Evolutionary conservation across 352 stramenopile genomes (phyloP).

Genomic region (Phytophthora brassicae): DNA sequence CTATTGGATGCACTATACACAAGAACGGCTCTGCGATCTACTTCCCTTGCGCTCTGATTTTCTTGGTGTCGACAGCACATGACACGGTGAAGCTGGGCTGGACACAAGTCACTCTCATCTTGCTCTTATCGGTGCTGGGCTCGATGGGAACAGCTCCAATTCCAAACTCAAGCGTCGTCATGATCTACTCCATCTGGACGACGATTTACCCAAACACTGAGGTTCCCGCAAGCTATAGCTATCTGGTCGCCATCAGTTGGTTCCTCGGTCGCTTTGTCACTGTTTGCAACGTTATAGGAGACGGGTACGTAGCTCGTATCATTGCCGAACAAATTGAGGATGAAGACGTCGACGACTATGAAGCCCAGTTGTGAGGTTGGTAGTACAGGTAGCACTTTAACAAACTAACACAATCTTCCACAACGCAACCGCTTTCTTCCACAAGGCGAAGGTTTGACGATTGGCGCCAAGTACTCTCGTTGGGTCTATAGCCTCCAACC

Average conservation of each 20-base stretch:
- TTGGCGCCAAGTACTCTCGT: too few relatives aligned
- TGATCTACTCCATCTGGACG: conserved; percentile 77
- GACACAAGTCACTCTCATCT: conserved; percentile 56
- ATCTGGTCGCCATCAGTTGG: conserved; percentile 74
- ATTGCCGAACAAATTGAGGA: conserved; percentile 78
- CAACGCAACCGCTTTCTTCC: too few relatives aligned
- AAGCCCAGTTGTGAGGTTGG: conserved; percentile 9
- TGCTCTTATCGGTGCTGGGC: conserved; percentile 60
- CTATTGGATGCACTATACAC: conserved; percentile 68
- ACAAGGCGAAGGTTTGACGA: too few relatives aligned
- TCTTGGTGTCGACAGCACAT: conserved; percentile 57
- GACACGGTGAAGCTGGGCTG: conserved; percentile 41
- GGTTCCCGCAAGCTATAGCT: conserved; percentile 66
- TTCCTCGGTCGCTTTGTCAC: conserved; percentile 75
- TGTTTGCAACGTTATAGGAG: conserved; percentile 66
- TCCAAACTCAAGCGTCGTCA: conserved; percentile 68
- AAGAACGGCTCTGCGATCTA: conserved; percentile 82
- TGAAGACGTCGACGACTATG: conserved; percentile 28
- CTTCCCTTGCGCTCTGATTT: conserved; percentile 68
- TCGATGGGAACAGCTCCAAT: conserved; percentile 67
- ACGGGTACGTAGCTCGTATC: conserved; percentile 74
- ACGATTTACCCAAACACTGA: conserved; percentile 61
- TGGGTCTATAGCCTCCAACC: too few relatives aligned
- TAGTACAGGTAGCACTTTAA: conserved; percentile 1
- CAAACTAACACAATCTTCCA: neutral